phyloP scores from a whole-genome alignment of 1,139 yeast species.

The Pichia sp. region DNA sequence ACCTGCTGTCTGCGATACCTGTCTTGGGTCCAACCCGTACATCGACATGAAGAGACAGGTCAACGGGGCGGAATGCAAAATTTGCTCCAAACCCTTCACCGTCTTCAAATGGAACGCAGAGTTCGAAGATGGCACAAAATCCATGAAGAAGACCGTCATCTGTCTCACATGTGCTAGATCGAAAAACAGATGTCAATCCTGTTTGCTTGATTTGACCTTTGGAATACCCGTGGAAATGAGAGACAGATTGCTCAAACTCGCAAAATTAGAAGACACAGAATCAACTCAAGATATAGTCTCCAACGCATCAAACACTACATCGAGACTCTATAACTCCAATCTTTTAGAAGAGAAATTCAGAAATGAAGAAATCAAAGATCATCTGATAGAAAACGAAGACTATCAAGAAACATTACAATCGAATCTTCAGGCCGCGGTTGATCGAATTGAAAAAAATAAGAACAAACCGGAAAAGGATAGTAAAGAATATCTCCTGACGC shows the following conservation, averaged over 20 bases:
- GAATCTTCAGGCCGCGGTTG: constrained; percentile 17
- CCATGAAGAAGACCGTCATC: constrained; percentile 51
- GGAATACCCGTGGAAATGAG: constrained; percentile 76
- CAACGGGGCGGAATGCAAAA: constrained; percentile 73
- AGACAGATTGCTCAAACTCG: constrained; percentile 79
- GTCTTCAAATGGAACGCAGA: constrained; percentile 65
- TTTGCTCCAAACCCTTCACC: constrained; percentile 84
- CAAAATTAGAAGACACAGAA: constrained; percentile 48
- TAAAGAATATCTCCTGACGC: constrained; percentile 32
- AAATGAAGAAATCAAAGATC: constrained; percentile 20
- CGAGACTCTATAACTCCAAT: constrained; percentile 53
- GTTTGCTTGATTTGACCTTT: constrained; percentile 79
- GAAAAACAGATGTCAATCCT: constrained; percentile 83
- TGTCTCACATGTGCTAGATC: constrained; percentile 79
- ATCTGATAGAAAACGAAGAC: constrained; percentile 33
- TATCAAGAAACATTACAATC: constrained; percentile 23
- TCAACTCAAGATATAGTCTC: constrained; percentile 36
- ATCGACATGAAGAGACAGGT: constrained; percentile 69
- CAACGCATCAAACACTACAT: constrained; percentile 42
- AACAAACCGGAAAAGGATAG: background rate
- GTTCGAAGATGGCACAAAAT: constrained; percentile 31
- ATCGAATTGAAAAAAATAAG: too few species aligned
- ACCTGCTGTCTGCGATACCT: constrained; percentile 68
- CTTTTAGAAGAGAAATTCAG: constrained; percentile 40
- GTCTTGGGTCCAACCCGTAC: constrained; percentile 66